Base-by-base conservation (phyloP, 345 rosid species). In the Bruguiera gymnorhiza region DNA sequence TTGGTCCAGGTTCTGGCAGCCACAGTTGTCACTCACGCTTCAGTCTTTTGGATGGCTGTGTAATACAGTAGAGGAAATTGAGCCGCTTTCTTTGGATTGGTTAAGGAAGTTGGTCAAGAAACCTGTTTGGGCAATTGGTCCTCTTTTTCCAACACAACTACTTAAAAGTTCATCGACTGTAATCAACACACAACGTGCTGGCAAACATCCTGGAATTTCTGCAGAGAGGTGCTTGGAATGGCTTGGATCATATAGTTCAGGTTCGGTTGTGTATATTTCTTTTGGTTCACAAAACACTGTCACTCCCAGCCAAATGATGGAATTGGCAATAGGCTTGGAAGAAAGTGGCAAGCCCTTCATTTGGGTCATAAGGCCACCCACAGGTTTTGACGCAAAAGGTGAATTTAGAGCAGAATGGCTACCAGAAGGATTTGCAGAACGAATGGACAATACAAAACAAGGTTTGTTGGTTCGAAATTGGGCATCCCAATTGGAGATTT, bases 231-330 rank as follows among this genome's bases (percentile, higher is more conserved):
- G 87, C 70, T 8, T 66, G 6, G 74, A 81, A 56, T 85, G 83
- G 83, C 87, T 87, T 32, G 72, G 75, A 29, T 29, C 39, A 6
- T 78, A 78, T 2, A 6, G 30, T 15, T 67, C 58, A 6, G 71
- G 26, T 63, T 80, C 86, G 2, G 91, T 87, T 32, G 69, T 85
- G 0, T 80, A 85, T 70, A 63, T 85, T 21, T 78, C 83, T 0
- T 87, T 85, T 62, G 91, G 91, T 3, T 87, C 87, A 1, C 88
- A 83, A 50, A 85, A 82, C 70, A 85, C 83, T 0, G 69, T 81
- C 0, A 78, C 61, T 53, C 66, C 80, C 5, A 52, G 81, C 2
- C 82, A 87, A 21, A 85, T 75, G 88, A 87, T 72, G 80, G 83
- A 74, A 46, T 56, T 87, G 5, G 88, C 88, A 0, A 59, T 19